These are phyloP conservation scores for Chloropicon primus DNA, from an alignment of 139 green algal genomes.

Conservation along the genomic window DNA sequence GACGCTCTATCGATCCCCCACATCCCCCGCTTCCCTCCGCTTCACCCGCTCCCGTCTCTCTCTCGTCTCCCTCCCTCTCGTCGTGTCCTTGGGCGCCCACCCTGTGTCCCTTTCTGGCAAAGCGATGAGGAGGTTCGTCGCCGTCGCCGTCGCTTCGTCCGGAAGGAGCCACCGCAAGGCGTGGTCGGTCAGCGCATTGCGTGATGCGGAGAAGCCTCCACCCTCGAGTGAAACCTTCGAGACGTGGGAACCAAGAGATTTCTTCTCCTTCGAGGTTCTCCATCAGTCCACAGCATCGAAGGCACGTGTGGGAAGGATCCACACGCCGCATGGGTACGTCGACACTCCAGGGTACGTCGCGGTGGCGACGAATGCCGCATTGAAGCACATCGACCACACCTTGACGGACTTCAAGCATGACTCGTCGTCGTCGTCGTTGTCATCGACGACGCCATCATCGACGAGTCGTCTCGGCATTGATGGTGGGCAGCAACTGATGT, in stretches of 20 bases:
- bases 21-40: too few species aligned
- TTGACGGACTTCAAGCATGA: conserved; percentile 12
- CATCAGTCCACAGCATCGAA: conserved; percentile 9
- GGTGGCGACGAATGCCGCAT: conserved; percentile 33
- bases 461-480: too few species aligned
- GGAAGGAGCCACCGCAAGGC: too few species aligned
- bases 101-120: too few species aligned
- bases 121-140: too few species aligned
- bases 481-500: conserved; percentile 13
- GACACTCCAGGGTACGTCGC: conserved; percentile 33
- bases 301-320: conserved; percentile 11
- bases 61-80: too few species aligned
- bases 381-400: conserved; percentile 24
- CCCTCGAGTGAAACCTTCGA: background rate
- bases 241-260: background rate
- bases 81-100: too few species aligned
- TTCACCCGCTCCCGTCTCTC: too few species aligned
- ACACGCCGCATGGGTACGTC: conserved; percentile 15
- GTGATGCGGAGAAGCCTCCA: background rate
- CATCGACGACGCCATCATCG: too few species aligned
- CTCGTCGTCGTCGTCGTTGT: too few species aligned
- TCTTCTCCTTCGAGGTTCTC: conserved; percentile 7
- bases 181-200: background rate
- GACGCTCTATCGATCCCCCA: too few species aligned
- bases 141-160: too few species aligned